Evolutionary conservation across 2,329 filamentous ascomycete species (phyloP), one percentile per base, ranked within the genome.

Genomic region (Cryphonectria radicalis): DNA sequence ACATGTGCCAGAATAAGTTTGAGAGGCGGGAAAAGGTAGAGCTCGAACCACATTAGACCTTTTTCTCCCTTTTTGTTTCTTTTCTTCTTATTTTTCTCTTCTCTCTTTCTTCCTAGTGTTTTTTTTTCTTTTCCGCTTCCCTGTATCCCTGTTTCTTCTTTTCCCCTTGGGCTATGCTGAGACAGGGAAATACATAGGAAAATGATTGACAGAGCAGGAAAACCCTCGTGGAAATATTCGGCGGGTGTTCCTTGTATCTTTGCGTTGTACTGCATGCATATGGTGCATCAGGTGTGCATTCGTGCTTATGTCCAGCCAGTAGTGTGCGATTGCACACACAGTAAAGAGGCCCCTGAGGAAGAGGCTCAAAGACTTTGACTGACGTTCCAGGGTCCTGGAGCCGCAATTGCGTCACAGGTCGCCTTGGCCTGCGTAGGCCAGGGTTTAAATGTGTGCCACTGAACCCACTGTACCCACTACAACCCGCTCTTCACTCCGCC

Each of bases 351-450:
- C 19, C 46, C 8, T 6, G 19, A 50, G 46, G 60, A 50, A 64
- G 60, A 63, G 60, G 60, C 35, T 63, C 19, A 22, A 37, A 63
- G 32, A 8, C 14, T 7, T n/a, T 55, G 57, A 42, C n/a, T 67
- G 66, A 46, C 57, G 66, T 68, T 55, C 66, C 50, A 53, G 66
- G 66, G 46, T 35, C 35, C 25, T 53, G 57, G 57, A 68, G 66
- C 66, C 66, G 66, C 66, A 67, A 68, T 46, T 62, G 46, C 66
- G 66, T 68, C 66, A 68, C 66, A 43, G 53, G 22, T 50, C 53
- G 53, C 66, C 66, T 68, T 62, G 55, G 66, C 66, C 50, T 63
- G 55, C 55, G 63, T 64, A 46, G 22, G 22, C 32, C 62, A 17
- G 62, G 42, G 22, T 43, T 28, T n/a, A 10, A n/a, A 50, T 50